Base-by-base conservation (phyloP, 192 early-diverging fungal species). In the Entomortierella lignicola region DNA sequence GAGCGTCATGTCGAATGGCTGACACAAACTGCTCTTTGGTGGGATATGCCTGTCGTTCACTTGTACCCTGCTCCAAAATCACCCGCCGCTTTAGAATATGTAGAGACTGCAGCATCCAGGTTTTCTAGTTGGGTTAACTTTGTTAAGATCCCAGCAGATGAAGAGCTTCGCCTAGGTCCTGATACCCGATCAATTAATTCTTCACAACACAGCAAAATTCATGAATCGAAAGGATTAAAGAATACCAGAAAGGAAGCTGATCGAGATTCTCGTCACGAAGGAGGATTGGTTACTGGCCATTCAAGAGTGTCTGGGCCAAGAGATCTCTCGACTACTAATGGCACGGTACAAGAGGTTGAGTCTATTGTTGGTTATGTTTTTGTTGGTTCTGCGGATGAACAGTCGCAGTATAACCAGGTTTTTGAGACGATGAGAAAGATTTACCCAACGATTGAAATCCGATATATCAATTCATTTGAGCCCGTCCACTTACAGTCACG, bases 41-140 rank as follows among this genome's bases (percentile, higher is more conserved):
- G 75, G 67, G 67, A 79, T 20, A 79, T 79, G 75, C 75, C 67
- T 15, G 75, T 79, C 0, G 75, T 70, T 2, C 75, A 79, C 50
- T 42, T 79, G 5, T 79, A 70, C 30, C 75, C 67, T 0, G 67
- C 75, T 0, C 75, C 67, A 23, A 62, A 79, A 20, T 60, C 75
- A 0, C 17, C 39, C 1, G 18, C 50, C 0, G 26, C 62, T 13
- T 12, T 65, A 8, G 51, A 58, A 20, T 79, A 70, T 55, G 75
- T 70, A 10, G 75, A 69, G 57, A 60, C 37, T 0, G 75, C 68
- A 7, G 75, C 75, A 4, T 79, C 75, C 2, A 43, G 41, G 30
- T 70, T 79, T 61, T 55, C 67, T 8, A 79, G 63, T 37, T 79
- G 75, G 75, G 75, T 79, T 21, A 79, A 79, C 32, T 79, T 79